Percentiles rank a stretch among this genome's conserved stretches.
phyloP scores from a whole-genome alignment of 1,284 basidiomycete genomes.

The Paramarasmius palmivorus region DNA sequence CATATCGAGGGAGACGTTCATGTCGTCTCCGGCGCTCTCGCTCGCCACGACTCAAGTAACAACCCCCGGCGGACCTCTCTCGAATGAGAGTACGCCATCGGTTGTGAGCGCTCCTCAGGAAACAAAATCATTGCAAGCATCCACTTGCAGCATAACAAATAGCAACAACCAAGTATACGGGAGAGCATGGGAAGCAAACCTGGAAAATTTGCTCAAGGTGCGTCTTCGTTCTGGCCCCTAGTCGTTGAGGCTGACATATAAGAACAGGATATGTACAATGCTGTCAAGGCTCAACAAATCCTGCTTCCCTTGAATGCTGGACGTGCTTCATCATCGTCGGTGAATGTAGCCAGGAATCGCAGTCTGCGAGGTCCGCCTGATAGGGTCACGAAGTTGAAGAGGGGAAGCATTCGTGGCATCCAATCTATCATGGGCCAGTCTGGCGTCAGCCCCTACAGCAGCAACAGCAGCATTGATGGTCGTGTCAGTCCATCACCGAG shows the following conservation, averaged over 20 bases:
- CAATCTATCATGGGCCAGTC: conserved; percentile 73
- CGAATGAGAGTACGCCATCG: conserved; percentile 41
- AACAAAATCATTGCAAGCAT: too few species aligned
- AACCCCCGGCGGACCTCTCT: conserved; percentile 23
- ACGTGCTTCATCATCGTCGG: conserved; percentile 54
- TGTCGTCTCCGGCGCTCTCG: conserved; percentile 37
- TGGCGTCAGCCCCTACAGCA: conserved; percentile 72
- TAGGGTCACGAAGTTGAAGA: conserved; percentile 77
- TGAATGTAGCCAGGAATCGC: conserved; percentile 63
- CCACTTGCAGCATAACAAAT: conserved; percentile 25
- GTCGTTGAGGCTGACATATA: conserved; percentile 9
- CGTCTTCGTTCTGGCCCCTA: conserved; percentile 14
- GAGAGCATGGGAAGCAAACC: conserved; percentile 79
- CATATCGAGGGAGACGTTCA: conserved; percentile 56
- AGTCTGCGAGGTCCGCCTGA: conserved; percentile 69
- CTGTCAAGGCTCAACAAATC: conserved; percentile 90
- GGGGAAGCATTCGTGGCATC: conserved; percentile 86
- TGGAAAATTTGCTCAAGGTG: conserved; percentile 86
- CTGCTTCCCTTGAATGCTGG: conserved; percentile 69
- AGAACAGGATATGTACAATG: conserved; percentile 92
- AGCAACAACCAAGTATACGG: conserved; percentile 46
- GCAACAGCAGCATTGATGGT: conserved; percentile 80
- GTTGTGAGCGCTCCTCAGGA: conserved; percentile 48
- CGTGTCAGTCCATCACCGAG: conserved; percentile 87
- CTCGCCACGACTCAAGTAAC: conserved; percentile 30